Base-by-base conservation (phyloP, 441 rosid species). In the Manihot esculenta region DNA sequence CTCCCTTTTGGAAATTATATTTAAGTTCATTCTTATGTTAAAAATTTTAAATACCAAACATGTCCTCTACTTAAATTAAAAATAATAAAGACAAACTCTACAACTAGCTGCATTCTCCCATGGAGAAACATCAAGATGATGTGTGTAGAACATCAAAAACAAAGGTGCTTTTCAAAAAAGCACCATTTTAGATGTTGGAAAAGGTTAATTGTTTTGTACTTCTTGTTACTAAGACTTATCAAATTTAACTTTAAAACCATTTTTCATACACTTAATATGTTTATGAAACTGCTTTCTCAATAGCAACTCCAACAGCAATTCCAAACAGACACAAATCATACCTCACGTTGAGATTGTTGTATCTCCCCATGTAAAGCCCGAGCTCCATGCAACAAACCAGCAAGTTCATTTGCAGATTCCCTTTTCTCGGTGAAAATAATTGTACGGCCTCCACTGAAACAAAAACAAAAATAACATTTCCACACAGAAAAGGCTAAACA, bases 301-400 rank as follows among this genome's bases (percentile, higher is more conserved):
- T 7, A 7, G 42, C 42, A 38, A 9, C 42, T 38, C 42, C 42
- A 38, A 38, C 7, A 38, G 42, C 42, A 38, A 5, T 38, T 8
- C 42, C 42, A 38, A 38, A 38, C 8, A 38, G 7, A 38, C 42
- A 1, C 42, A 60, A 14, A 38, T 51, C 42, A 55, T 80, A 95
- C 99, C 96, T 95, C 99, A 30, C 97, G 94, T 41, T 92, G 94
- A 47, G 93, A 70, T 70, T 95, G 99, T 57, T 92, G 94, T 41
- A 94, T 92, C 68, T 94, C 99, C 56, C 99, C 99, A 47, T 94
- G 97, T 68, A 94, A 76, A 77, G 98, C 83, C 48, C 93, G 85
- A 8, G 99, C 88, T 55, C 94, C 98, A 26, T 89, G 84, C 81
- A 95, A 83, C 72, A 88, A 60, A 11, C 91, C 94, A 74, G 98